Evolutionary conservation across 2,329 filamentous ascomycete species (phyloP).

Genomic region (Rhynchosporium secalis): DNA sequence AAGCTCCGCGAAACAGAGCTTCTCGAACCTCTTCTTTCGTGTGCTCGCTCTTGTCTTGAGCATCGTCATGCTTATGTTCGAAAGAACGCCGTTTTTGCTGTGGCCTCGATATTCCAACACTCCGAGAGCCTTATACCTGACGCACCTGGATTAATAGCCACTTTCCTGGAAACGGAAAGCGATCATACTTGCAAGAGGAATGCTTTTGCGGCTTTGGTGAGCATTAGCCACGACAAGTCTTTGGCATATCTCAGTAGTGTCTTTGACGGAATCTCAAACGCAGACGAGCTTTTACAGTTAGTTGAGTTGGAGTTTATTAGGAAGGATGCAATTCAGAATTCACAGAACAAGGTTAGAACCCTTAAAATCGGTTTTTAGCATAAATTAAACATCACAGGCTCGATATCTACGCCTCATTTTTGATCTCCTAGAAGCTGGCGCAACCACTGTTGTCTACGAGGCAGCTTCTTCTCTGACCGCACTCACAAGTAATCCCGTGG

Average conservation of each 20-base stretch:
- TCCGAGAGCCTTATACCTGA: slow-evolving; percentile 92
- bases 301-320: slow-evolving; percentile 96
- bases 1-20: slow-evolving; percentile 95
- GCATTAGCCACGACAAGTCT: slow-evolving; percentile 91
- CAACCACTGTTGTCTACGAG: slow-evolving; percentile 96
- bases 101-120: slow-evolving; percentile 89
- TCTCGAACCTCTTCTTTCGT: slow-evolving; percentile 92
- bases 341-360: slow-evolving; percentile 78
- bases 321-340: slow-evolving; percentile 93
- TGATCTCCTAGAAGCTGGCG: slow-evolving; percentile 87
- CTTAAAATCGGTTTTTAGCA: slow-evolving; percentile 1
- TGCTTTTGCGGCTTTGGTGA: slow-evolving; percentile 86
- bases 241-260: slow-evolving; percentile 83
- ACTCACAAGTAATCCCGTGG: slow-evolving; percentile 93
- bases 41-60: slow-evolving; percentile 87
- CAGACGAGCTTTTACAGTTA: slow-evolving; percentile 89
- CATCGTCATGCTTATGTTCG: slow-evolving; percentile 97
- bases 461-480: slow-evolving; percentile 92
- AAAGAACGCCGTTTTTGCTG: slow-evolving; percentile 95
- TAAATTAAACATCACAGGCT: slow-evolving; percentile 55
- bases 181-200: slow-evolving; percentile 98
- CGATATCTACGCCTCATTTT: slow-evolving; percentile 94
- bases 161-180: slow-evolving; percentile 86
- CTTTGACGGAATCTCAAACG: slow-evolving; percentile 91
- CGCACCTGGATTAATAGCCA: slow-evolving; percentile 85